phyloP scores from a whole-genome alignment of 441 rosid genomes.

The Sinapis alba region DNA sequence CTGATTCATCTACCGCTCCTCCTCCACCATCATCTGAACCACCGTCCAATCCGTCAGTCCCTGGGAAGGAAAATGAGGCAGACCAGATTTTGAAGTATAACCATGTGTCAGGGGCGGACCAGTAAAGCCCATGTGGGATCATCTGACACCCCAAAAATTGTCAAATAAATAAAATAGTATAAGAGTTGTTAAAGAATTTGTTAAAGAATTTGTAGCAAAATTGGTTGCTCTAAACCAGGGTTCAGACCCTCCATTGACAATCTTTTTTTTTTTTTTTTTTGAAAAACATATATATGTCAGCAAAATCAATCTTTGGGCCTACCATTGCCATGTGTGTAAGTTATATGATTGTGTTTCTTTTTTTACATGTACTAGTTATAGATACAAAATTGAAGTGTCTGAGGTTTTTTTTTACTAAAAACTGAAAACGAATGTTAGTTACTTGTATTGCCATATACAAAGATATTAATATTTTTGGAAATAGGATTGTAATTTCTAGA shows the following conservation, averaged over 20 bases:
- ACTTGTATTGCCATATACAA: neutral
- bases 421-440: neutral
- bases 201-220: too few species aligned
- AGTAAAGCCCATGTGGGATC: too few species aligned
- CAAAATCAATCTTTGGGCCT: too few species aligned
- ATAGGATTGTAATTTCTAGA: neutral
- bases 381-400: neutral
- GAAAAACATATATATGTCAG: too few species aligned
- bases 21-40: slow-evolving; percentile 13
- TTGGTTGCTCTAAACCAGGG: too few species aligned
- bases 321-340: slow-evolving; percentile 20
- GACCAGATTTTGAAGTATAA: slow-evolving; percentile 29
- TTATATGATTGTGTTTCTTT: neutral
- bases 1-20: slow-evolving; percentile 28
- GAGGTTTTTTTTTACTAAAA: neutral
- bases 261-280: too few species aligned
- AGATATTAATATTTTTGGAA: neutral
- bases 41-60: slow-evolving; percentile 8
- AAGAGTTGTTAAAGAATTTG: too few species aligned
- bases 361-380: neutral
- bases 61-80: slow-evolving; percentile 24
- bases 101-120: too few species aligned
- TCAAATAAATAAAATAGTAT: too few species aligned
- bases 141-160: too few species aligned
- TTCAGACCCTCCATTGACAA: too few species aligned